phyloP scores from a whole-genome alignment of 2,329 filamentous ascomycete genomes.

The Pseudogymnoascus sp. region DNA sequence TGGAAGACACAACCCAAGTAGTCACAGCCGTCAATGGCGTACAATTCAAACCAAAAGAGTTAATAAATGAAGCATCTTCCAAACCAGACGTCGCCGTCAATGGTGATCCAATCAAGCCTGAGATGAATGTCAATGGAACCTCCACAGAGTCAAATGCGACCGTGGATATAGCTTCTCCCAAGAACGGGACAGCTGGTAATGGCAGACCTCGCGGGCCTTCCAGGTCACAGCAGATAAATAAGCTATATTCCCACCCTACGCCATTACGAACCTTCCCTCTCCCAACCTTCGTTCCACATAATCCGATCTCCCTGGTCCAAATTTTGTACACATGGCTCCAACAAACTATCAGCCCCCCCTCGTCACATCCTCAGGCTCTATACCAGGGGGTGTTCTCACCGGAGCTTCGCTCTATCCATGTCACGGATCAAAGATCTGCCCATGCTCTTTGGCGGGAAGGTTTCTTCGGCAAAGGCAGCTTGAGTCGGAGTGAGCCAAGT shows the following conservation, averaged over 20 bases:
- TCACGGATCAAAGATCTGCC: slow-evolving; percentile 68
- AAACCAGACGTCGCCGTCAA: neutral
- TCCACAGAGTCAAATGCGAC: neutral
- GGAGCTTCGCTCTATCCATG: slow-evolving; percentile 72
- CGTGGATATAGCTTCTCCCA: neutral
- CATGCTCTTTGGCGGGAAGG: slow-evolving; percentile 89
- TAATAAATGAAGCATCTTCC: slow-evolving; percentile 7
- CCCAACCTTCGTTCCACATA: slow-evolving; percentile 81
- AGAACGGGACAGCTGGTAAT: neutral
- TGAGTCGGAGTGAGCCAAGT: slow-evolving; percentile 89
- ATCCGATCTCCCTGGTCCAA: slow-evolving; percentile 79
- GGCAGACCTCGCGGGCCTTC: slow-evolving; percentile 18
- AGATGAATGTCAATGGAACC: slow-evolving; percentile 1
- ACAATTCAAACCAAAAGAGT: slow-evolving; percentile 2
- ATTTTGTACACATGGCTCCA: slow-evolving; percentile 68
- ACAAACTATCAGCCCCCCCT: slow-evolving; percentile 57
- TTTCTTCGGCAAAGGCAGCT: slow-evolving; percentile 89
- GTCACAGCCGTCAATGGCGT: slow-evolving; percentile 9
- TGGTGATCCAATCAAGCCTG: slow-evolving; percentile 7
- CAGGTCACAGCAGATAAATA: slow-evolving; percentile 42
- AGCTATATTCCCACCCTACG: slow-evolving; percentile 73
- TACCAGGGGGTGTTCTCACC: slow-evolving; percentile 74
- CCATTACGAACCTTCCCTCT: slow-evolving; percentile 77
- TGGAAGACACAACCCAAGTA: slow-evolving; percentile 10
- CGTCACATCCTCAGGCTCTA: slow-evolving; percentile 52